Evolutionary conservation across 371 early-diverging fungal species (phyloP), one percentile per base, ranked within the genome.

Genomic region (Mortierella sp.): DNA sequence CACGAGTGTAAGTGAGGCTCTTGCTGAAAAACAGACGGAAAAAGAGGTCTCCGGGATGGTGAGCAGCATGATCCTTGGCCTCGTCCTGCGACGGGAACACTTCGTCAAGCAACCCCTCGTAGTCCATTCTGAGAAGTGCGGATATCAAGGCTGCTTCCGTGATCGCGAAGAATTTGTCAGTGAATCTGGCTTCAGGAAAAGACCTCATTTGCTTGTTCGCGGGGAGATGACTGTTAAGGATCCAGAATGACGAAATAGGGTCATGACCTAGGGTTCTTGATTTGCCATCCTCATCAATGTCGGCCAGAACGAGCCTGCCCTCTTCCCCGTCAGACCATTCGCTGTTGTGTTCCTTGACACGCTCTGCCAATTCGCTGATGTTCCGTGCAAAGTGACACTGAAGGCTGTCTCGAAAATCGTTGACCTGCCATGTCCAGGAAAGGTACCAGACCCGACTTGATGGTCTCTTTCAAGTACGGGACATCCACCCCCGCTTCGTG

Each of bases 11-110:
- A 16, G 16, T 29, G 28, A 25, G 8, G 1, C 17, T 27, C 8
- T 24, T 14, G 5, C 19, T 27, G 17, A 41, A 41, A 41, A 41
- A 41, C 10, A 41, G 16, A 41, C 16, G 41, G 29, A 28, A 50
- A 3, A 50, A 28, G 16, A 50, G 50, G 14, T 50, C 50, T 7
- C 50, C 50, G 1, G 29, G 50, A 16, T 50, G 50, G 13, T 50
- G 2, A 2, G 25, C 17, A 4, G n/a, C 50, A 16, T 50, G 28
- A 2, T 27, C 17, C 6, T 10, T 25, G 1, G 50, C 50, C 14
- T 27, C 16, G n/a, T n/a, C n/a, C n/a, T n/a, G n/a, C n/a, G n/a
- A n/a, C n/a, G n/a, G n/a, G n/a, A n/a, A n/a, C n/a, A n/a, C n/a
- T n/a, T n/a, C n/a, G 41, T 41, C 41, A 3, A 3, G 27, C 5